These are phyloP conservation scores for Prosopis cineraria DNA, from an alignment of 306 rosid genomes.

Conservation along the genomic window DNA sequence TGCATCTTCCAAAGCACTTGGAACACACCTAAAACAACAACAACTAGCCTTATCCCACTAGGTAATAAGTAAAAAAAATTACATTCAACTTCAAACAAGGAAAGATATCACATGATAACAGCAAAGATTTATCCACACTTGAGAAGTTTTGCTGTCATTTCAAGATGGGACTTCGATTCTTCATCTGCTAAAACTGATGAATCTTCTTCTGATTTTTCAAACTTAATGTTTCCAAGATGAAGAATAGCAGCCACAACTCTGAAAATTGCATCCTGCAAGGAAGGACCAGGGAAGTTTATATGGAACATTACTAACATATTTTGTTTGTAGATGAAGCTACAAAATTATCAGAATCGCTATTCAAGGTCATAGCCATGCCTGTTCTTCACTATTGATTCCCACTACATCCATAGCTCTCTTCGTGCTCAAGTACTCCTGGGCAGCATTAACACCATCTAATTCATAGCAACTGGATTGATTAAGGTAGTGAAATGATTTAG, in stretches of 20 bases:
- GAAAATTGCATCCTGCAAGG: constrained; percentile 81
- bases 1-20: constrained; percentile 70
- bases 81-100: constrained; percentile 12
- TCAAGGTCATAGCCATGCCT: constrained; percentile 48
- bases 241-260: constrained; percentile 92
- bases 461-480: constrained; percentile 88
- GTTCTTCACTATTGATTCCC: constrained; percentile 82
- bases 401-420: constrained; percentile 92
- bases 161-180: constrained; percentile 71
- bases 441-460: constrained; percentile 68
- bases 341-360: constrained; percentile 33
- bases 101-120: constrained; percentile 35
- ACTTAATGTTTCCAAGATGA: constrained; percentile 85
- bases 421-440: constrained; percentile 76
- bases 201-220: constrained; percentile 74
- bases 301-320: constrained; percentile 15
- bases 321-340: constrained; percentile 24
- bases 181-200: constrained; percentile 77
- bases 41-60: too few relatives aligned
- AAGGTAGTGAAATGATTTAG: constrained; percentile 82
- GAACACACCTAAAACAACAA: constrained; percentile 70
- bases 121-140: constrained; percentile 53
- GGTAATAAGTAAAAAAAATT: constrained; percentile 21
- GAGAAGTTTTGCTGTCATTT: constrained; percentile 87
- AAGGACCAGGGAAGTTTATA: constrained; percentile 23